Base-by-base conservation (phyloP, 139 green algal species). In the Picochlorum sp. region DNA sequence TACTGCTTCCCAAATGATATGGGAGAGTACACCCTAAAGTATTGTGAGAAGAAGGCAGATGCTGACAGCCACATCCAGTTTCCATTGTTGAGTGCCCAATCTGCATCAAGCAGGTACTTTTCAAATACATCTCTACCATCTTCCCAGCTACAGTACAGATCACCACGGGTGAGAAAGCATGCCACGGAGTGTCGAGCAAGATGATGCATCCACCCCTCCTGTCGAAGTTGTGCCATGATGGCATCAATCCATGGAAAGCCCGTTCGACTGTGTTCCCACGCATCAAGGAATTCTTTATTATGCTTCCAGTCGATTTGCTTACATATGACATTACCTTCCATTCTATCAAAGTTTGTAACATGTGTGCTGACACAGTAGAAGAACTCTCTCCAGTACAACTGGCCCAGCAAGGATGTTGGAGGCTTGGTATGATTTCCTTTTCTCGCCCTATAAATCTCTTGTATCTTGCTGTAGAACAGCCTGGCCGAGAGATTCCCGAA, bases 21-120 rank as follows among this genome's bases (percentile, higher is more conserved):
- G 8, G 88, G 89, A 7, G 62, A 79, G 70, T 86, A 85, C 3
- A 88, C 80, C 1, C 86, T 63, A 63, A 82, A 86, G 76, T 85
- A 91, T 77, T 90, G 87, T 32, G 71, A 79, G 81, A 97, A 98
- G 75, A 98, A 98, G 26, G 86, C 79, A 9, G 56, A 82, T 30
- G 81, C 81, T 16, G 65, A 85, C 24, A 97, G 80, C 92, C 92
- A 98, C 84, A 96, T 88, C 92, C 91, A 96, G 78, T 96, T 96
- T 69, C 71, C 85, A 55, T 80, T 81, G 75, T 94, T 94, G 10
- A 95, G 65, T 44, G 59, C 49, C 73, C 79, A 87, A 79, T 96
- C 90, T 18, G 63, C 79, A 64, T 98, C 92, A 2, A 98, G 71
- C 3, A 98, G 84, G 41, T 88, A 70, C 54, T 86, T 76, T 74